phyloP scores from a whole-genome alignment of 495 filamentous ascomycete genomes.

The Xeromyces bisporus region DNA sequence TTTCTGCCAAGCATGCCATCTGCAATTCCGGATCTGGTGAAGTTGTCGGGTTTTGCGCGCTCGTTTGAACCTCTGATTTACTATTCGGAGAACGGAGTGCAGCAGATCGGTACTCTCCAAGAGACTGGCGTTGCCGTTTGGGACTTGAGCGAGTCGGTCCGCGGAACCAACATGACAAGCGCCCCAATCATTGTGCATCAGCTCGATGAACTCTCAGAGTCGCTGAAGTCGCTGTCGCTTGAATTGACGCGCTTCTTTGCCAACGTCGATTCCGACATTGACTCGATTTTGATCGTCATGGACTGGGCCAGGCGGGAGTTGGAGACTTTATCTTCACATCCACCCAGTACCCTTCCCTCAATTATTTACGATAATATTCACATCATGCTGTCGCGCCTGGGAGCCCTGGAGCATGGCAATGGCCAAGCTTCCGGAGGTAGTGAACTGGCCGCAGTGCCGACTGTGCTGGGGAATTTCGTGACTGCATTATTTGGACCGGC shows the following conservation, averaged over 20 bases:
- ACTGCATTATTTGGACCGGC: conserved; percentile 64
- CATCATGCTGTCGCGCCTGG: conserved; percentile 47
- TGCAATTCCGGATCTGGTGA: conserved; percentile 73
- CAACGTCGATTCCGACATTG: conserved; percentile 80
- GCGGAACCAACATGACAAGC: conserved; percentile 76
- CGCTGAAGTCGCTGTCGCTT: conserved; percentile 59
- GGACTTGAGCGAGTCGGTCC: conserved; percentile 78
- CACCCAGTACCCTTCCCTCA: conserved; percentile 39
- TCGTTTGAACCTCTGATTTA: conserved; percentile 84
- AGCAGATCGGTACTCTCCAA: conserved; percentile 70
- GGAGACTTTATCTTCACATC: conserved; percentile 31
- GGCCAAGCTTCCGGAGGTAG: conserved; percentile 17
- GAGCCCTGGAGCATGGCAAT: conserved; percentile 41
- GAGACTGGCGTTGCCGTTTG: conserved; percentile 81
- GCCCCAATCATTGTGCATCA: conserved; percentile 70
- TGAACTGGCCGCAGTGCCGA: conserved; percentile 32
- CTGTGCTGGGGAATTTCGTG: conserved; percentile 44
- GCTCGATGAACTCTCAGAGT: conserved; percentile 68
- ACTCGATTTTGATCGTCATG: conserved; percentile 83
- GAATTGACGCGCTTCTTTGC: conserved; percentile 81
- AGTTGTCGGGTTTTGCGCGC: conserved; percentile 71
- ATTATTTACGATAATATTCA: conserved; percentile 66
- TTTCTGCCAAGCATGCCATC: conserved; percentile 47
- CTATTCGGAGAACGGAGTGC: conserved; percentile 74
- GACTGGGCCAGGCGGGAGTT: conserved; percentile 85